A percentile compares a stretch with the other conserved stretches of the same genome.
phyloP scores from a whole-genome alignment of 805 yeast genomes.

The Metschnikowia lochheadii region DNA sequence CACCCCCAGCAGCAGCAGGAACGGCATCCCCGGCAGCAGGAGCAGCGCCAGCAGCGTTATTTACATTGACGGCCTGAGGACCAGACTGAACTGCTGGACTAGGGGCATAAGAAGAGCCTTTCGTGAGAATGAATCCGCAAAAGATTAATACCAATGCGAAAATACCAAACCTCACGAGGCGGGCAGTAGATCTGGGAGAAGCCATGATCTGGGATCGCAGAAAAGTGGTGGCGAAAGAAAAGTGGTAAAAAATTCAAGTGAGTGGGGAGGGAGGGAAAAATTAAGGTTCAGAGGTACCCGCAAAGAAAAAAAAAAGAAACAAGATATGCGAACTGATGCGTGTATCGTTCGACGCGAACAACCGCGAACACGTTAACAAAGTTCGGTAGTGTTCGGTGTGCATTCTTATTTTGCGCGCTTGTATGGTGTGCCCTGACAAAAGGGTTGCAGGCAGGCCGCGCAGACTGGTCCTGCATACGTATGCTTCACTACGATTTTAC shows the following conservation, averaged over 20 bases:
- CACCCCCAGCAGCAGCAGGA: conserved; percentile 10
- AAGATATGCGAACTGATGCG: not conserved
- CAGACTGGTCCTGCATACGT: not conserved
- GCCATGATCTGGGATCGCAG: conserved; percentile 13
- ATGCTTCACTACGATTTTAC: not conserved
- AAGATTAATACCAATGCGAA: conserved; percentile 43
- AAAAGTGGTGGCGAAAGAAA: not conserved
- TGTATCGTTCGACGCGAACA: not conserved
- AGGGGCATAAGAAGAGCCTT: conserved; percentile 39
- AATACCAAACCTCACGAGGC: conserved; percentile 45
- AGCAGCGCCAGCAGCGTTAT: not conserved
- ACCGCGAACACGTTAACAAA: not conserved
- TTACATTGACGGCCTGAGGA: not conserved
- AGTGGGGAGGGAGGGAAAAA: not conserved
- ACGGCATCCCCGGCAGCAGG: conserved; percentile 10
- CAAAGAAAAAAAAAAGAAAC: not conserved
- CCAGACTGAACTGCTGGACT: not conserved
- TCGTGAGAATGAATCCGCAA: conserved; percentile 46
- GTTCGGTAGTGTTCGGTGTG: not conserved
- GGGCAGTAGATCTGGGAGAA: conserved; percentile 42
- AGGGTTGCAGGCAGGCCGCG: not conserved
- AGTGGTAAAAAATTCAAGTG: not conserved
- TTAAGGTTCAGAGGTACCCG: not conserved
- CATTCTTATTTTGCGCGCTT: not conserved
- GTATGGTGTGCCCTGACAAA: not conserved